Evolutionary conservation across 306 rosid species (phyloP).

Genomic region (Betula pendula): DNA sequence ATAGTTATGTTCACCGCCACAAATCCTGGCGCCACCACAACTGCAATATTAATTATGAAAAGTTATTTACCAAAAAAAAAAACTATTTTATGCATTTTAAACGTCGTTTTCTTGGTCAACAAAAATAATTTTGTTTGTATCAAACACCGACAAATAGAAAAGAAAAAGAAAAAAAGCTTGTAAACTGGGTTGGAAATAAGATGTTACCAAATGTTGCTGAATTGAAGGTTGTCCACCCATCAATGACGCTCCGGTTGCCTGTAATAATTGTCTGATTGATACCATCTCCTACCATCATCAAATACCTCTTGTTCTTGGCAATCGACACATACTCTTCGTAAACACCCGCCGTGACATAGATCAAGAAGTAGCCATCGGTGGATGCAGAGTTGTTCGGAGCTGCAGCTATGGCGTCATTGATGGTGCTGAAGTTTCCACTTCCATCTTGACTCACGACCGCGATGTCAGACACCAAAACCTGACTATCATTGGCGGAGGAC

Average conservation of each 20-base stretch:
- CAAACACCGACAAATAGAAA: no score
- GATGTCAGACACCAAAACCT: constrained; percentile 52
- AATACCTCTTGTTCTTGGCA: constrained; percentile 61
- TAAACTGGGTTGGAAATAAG: no score
- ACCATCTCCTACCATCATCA: constrained; percentile 89
- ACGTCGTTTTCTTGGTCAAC: no score
- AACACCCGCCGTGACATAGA: constrained; percentile 76
- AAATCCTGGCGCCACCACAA: constrained; percentile 70
- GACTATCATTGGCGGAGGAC: constrained; percentile 8
- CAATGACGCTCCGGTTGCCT: constrained; percentile 75
- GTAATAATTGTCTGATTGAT: constrained; percentile 77
- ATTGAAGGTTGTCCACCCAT: constrained; percentile 86
- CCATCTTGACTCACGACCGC: constrained; percentile 79
- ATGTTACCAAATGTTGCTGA: constrained; percentile 93
- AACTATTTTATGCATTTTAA: no score
- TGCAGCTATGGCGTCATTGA: constrained; percentile 72
- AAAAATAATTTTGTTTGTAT: no score
- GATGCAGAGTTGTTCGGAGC: constrained; percentile 72
- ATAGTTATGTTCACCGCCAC: constrained; percentile 80
- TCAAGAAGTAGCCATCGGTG: constrained; percentile 61
- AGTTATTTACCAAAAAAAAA: no score
- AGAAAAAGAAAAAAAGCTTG: no score
- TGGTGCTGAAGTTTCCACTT: constrained; percentile 72
- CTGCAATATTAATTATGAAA: constrained; percentile 38
- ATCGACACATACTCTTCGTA: constrained; percentile 69